A percentile compares a stretch with the other conserved stretches of the same genome.
These are phyloP conservation scores for Paecilomyces dactylethromorphus DNA, from an alignment of 2,329 filamentous ascomycete genomes.

Conservation along the genomic window DNA sequence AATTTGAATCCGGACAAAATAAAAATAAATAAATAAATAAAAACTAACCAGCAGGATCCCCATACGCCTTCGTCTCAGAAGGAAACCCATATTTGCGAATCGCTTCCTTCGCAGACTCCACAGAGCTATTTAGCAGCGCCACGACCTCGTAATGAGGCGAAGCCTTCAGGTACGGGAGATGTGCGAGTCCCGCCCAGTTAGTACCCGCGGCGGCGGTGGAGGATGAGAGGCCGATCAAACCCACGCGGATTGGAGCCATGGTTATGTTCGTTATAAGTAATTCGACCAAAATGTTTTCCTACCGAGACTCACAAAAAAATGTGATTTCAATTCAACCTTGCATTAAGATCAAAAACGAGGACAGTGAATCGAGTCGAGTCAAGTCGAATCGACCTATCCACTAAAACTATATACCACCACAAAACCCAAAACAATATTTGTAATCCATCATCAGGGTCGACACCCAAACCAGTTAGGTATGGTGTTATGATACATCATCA, in stretches of 20 bases:
- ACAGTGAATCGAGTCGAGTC: background rate
- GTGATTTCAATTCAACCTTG: no score
- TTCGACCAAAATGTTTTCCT: no score
- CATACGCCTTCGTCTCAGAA: constrained; percentile 42
- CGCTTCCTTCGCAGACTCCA: background rate
- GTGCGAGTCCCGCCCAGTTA: background rate
- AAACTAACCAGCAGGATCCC: constrained; percentile 33
- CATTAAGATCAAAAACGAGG: no score
- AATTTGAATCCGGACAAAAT: background rate
- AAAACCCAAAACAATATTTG: background rate
- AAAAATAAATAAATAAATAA: no score
- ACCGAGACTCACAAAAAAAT: no score
- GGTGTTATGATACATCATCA: no score
- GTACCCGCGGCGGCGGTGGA: background rate
- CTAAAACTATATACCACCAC: no score
- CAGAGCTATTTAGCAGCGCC: background rate
- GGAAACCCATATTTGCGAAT: constrained; percentile 33
- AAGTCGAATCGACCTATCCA: no score
- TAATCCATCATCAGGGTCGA: background rate
- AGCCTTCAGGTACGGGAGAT: background rate
- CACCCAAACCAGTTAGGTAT: no score
- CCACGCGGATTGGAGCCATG: background rate
- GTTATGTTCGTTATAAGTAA: background rate
- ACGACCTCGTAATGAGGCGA: background rate
- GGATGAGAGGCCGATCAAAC: background rate